Percentiles rank a stretch among this genome's conserved stretches.
Evolutionary conservation across 108 stramenopile genomes (phyloP).

Genomic region (Craspedostauros australis): DNA sequence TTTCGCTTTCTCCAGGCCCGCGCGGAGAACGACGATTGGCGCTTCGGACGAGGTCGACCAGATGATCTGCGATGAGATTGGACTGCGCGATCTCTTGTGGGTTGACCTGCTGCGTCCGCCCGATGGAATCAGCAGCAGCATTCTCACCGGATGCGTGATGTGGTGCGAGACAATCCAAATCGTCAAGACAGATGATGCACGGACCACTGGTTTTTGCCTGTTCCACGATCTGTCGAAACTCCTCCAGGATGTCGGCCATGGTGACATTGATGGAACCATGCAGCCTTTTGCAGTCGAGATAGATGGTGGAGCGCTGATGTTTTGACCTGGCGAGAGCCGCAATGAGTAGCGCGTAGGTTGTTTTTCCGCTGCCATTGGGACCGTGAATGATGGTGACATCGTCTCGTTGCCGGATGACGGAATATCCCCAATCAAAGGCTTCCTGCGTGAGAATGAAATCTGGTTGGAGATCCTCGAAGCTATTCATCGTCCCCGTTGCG

Average conservation of each 20-base stretch:
- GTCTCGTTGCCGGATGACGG: background rate
- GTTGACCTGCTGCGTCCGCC: slow-evolving; percentile 54
- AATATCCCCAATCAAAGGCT: background rate
- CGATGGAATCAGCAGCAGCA: slow-evolving; percentile 30
- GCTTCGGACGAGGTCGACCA: slow-evolving; percentile 23
- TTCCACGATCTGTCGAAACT: slow-evolving; percentile 29
- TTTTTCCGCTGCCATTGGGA: slow-evolving; percentile 68
- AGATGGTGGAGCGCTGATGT: slow-evolving; percentile 27
- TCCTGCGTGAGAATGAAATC: background rate
- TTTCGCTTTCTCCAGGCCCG: slow-evolving; percentile 9
- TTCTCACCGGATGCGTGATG: slow-evolving; percentile 32
- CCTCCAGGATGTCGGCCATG: slow-evolving; percentile 35
- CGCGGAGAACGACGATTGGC: slow-evolving; percentile 21
- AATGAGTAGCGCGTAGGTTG: slow-evolving; percentile 41
- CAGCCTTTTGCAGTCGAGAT: slow-evolving; percentile 66
- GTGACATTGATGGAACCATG: slow-evolving; percentile 30
- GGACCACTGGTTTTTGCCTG: slow-evolving; percentile 20
- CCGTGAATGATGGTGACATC: slow-evolving; percentile 31
- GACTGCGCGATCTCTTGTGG: slow-evolving; percentile 60
- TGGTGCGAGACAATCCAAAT: slow-evolving; percentile 67
- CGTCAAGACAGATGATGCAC: slow-evolving; percentile 62
- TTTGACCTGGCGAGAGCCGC: slow-evolving; percentile 30
- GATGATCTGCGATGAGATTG: slow-evolving; percentile 61
- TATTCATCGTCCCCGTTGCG: background rate
- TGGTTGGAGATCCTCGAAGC: background rate